Base-by-base conservation (phyloP, 2,329 filamentous ascomycete species). In the Ceratocystis ficicola region DNA sequence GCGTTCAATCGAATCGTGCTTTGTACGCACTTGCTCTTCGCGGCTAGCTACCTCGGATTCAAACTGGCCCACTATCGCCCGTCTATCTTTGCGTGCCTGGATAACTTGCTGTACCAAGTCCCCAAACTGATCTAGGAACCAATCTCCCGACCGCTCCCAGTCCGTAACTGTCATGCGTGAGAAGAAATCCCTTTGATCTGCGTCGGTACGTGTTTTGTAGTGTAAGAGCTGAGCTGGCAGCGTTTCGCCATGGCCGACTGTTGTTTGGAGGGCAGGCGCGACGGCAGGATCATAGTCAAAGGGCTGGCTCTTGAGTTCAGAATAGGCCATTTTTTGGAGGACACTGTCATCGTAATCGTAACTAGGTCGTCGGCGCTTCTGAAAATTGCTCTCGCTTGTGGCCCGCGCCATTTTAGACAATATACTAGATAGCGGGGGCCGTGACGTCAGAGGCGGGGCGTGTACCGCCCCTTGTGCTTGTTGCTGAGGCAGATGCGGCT, bases 101-200 rank as follows among this genome's bases (percentile, higher is more conserved):
- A 77, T 78, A 68, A 85, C 72, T 64, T 74, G 75, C 68, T 76
- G 73, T 72, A 83, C 77, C 52, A 85, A 73, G 2, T 75, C 74
- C 6, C 77, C 73, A 68, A 85, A 85, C 68, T 78, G 79, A 55
- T 78, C 77, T 25, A 83, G 74, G 66, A 85, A 83, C 83, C 83
- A 85, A 69, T 84, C 81, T 4, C 83, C 83, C 1, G 81, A 78
- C 15, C 78, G 75, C 69, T 85, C 82, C 83, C 83, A 85, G 64
- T 85, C 83, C 17, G 77, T 74, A 15, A 84, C 75, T 0, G 79
- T 73, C 77, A 85, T 80, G 64, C 76, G 76, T 2, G 75, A 76
- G 70, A 85, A 84, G 65, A 85, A 79, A 0, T 76, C 72, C 41
- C 74, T 75, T 70, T 82, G 80, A 62, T 81, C 78, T 41, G 72